Base-by-base conservation (phyloP, 2,329 filamentous ascomycete species). In the Alternaria arbusti region DNA sequence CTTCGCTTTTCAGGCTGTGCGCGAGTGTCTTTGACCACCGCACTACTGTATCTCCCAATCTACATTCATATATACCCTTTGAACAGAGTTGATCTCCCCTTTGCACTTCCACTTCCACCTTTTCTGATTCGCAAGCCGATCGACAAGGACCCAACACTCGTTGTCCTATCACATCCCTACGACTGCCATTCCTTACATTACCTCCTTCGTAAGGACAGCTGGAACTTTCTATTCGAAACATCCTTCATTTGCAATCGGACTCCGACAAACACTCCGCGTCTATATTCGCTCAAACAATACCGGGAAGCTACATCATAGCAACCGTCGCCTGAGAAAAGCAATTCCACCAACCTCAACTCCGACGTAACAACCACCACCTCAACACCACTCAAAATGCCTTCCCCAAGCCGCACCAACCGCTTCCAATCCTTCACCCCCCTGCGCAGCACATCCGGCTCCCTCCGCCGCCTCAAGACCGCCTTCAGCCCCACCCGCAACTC, bases 361-460 rank as follows among this genome's bases (percentile, higher is more conserved):
- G 8, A 26, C 32, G 30, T 54, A 45, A 28, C 32, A 22, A 58
- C 56, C 32, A 52, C 36, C 36, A 46, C 57, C 32, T 36, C 32
- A 36, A 36, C 43, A 63, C 52, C 59, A 23, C 51, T 12, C 57
- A 74, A 63, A 60, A 79, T 79, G 76, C 67, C 68, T 59, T 70
- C 72, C 32, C 62, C 70, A 57, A 74, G 70, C 72, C 76, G 75
- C 71, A 70, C 72, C 67, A 78, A 78, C 76, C 78, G 77, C 74
- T 79, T 78, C 76, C 70, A 74, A 47, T 74, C 76, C 70, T 79
- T 78, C 72, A 73, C 72, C 36, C 73, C 75, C 30, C 67, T 78
- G 57, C 78, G 77, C 70, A 72, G 65, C 57, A 69, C 74, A 20
- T 64, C 64, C 23, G 64, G 61, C 61, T 75, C 70, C 43, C 74